Percentiles rank a stretch among this genome's conserved stretches.
Conservation (phyloP, 345 rosid genomes). For the Sisymbrium irio region DNA sequence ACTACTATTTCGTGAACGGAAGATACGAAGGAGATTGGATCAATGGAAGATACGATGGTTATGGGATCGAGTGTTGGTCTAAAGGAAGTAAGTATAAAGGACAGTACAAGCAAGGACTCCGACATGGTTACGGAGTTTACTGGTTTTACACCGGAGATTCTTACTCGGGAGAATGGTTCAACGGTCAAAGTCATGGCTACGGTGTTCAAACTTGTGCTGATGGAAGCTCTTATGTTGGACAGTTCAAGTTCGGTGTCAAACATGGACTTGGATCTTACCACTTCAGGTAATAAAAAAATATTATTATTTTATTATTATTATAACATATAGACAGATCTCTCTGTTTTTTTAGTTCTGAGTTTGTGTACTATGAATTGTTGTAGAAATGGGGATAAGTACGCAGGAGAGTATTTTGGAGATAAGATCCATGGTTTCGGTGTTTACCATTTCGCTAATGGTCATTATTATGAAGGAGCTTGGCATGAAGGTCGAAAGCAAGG, state of each 20-base stretch:
- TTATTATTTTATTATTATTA: not conserved
- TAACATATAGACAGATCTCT: not conserved
- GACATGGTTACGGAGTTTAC: slow-evolving; percentile 82
- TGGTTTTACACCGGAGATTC: slow-evolving; percentile 90
- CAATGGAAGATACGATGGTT: slow-evolving; percentile 86
- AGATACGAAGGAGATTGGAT: slow-evolving; percentile 96
- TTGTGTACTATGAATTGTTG: not conserved
- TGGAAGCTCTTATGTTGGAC: slow-evolving; percentile 79
- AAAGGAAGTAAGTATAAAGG: slow-evolving; percentile 93
- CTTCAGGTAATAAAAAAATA: slow-evolving; percentile 55
- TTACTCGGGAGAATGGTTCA: slow-evolving; percentile 86
- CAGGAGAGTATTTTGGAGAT: slow-evolving; percentile 92
- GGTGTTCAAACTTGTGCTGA: slow-evolving; percentile 89
- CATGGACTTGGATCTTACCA: slow-evolving; percentile 93
- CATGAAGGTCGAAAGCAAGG: slow-evolving; percentile 96
- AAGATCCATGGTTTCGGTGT: slow-evolving; percentile 93
- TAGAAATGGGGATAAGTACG: slow-evolving; percentile 92
- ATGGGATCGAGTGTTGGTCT: slow-evolving; percentile 91
- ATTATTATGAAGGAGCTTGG: slow-evolving; percentile 95
- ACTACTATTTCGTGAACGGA: slow-evolving; percentile 68
- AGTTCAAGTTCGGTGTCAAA: slow-evolving; percentile 83
- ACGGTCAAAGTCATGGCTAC: slow-evolving; percentile 92
- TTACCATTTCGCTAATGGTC: slow-evolving; percentile 86
- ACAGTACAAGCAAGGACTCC: slow-evolving; percentile 70
- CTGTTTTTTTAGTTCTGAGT: not conserved